phyloP scores from a whole-genome alignment of 2,329 filamentous ascomycete genomes.

The Colletotrichum brevisporum region DNA sequence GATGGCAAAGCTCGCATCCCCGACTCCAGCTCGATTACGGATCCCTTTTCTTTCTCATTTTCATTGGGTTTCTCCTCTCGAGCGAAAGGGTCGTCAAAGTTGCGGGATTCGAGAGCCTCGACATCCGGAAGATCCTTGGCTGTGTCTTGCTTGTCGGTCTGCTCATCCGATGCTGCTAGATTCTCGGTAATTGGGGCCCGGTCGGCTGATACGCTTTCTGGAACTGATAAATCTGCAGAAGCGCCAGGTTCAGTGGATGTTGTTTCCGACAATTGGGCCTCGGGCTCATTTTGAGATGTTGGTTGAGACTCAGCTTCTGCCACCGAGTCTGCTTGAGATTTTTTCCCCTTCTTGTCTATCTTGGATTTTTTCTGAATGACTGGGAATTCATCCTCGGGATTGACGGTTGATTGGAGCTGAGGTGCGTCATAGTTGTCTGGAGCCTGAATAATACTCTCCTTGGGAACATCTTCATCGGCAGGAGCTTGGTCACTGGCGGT shows the following conservation, averaged over 20 bases:
- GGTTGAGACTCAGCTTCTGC: not conserved
- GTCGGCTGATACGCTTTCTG: not conserved
- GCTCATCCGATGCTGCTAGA: not conserved
- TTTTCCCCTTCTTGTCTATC: slow-evolving; percentile 41
- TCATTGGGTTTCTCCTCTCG: not conserved
- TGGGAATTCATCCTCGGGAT: slow-evolving; percentile 42
- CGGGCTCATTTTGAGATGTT: not conserved
- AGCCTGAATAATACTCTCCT: not conserved
- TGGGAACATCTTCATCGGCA: not conserved
- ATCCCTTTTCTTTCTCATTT: not conserved
- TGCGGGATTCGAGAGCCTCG: not conserved
- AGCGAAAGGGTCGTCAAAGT: not conserved
- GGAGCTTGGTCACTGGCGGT: not conserved
- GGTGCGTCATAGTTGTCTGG: not conserved
- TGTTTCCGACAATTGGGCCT: not conserved
- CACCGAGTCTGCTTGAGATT: slow-evolving; percentile 38
- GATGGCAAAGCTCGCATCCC: not conserved
- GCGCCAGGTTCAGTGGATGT: not conserved
- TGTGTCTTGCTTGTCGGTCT: not conserved
- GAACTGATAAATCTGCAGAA: not conserved
- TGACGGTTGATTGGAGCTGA: not conserved
- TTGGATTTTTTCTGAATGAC: slow-evolving; percentile 36
- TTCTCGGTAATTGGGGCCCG: not conserved
- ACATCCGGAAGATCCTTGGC: not conserved
- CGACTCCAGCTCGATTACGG: not conserved